Conservation (phyloP, 495 filamentous ascomycete genomes). For the Diplogelasinospora grovesii region DNA sequence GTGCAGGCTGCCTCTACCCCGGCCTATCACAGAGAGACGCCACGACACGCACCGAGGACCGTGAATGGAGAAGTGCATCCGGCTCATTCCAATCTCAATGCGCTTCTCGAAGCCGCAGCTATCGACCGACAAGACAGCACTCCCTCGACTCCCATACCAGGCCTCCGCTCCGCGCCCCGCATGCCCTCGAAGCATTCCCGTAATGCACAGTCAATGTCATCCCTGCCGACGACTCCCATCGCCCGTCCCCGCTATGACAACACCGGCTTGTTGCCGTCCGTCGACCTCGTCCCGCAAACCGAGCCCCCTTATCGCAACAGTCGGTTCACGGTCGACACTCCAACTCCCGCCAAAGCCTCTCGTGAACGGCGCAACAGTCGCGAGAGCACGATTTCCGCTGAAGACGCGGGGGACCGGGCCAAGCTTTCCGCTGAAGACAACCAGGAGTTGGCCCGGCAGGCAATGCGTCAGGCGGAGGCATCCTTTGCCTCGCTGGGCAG, state of each 20-base stretch:
- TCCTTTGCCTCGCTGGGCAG: slow-evolving; percentile 36
- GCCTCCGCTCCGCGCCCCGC: slow-evolving; percentile 35
- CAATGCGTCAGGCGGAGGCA: slow-evolving; percentile 49
- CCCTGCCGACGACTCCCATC: slow-evolving; percentile 70
- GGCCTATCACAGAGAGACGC: slow-evolving; percentile 41
- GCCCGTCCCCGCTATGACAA: slow-evolving; percentile 35
- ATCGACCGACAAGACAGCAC: slow-evolving; percentile 62
- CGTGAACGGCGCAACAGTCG: slow-evolving; percentile 53
- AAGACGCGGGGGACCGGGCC: slow-evolving; percentile 62
- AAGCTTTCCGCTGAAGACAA: slow-evolving; percentile 70
- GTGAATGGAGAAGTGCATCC: slow-evolving; percentile 63
- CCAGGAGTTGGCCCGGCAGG: slow-evolving; percentile 52
- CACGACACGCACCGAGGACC: slow-evolving; percentile 45
- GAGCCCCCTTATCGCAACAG: slow-evolving; percentile 38
- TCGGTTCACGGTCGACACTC: slow-evolving; percentile 25
- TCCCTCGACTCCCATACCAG: slow-evolving; percentile 52
- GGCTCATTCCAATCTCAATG: slow-evolving; percentile 71
- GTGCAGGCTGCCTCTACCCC: slow-evolving; percentile 38
- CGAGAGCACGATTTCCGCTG: slow-evolving; percentile 85
- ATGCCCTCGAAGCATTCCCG: slow-evolving; percentile 54
- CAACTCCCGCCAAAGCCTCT: slow-evolving; percentile 12
- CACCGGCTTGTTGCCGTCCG: slow-evolving; percentile 45
- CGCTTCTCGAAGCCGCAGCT: slow-evolving; percentile 68
- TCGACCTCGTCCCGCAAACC: slow-evolving; percentile 51
- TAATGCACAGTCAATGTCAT: slow-evolving; percentile 69